Base-by-base conservation (phyloP, 176 grass and related monocot genomes). In the Paspalum notatum region DNA sequence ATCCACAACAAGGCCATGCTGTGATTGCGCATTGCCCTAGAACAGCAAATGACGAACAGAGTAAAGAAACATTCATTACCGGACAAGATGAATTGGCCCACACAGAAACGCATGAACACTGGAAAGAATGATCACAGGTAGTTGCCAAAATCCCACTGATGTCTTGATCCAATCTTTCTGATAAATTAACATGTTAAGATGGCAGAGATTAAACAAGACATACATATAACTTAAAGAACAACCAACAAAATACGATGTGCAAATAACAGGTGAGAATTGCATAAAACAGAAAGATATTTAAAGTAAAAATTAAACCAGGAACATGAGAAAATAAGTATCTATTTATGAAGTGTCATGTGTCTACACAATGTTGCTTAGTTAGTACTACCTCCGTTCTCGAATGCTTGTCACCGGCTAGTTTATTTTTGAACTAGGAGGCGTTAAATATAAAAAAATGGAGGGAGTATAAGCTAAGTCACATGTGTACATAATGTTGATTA, bases 81-180 rank as follows among this genome's bases (percentile, higher is more conserved):
- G 75, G 86, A 39, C 96, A 98, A 71, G 92, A 98, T 70, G 96
- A 93, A 74, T 89, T 98, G 51, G 82, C 84, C 92, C 92, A 98
- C 81, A 91, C 89, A 59, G 92, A 95, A 80, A 95, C 91, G 0
- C 96, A 95, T 37, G 92, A 94, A 71, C 92, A 98, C 40, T 93
- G 92, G 80, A 98, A 98, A 18, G 92, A 98, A 72, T 98, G 96
- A 43, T 98, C 96, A 76, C 96, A 98, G n/a, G 91, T 95, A 50
- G 96, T 95, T 75, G 90, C 90, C 65, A 86, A 63, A 88, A 98
- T 98, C 59, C 96, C 96, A 53, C 92, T 98, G 32, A 95, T 98
- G 65, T 98, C 96, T 86, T 95, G 90, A 79, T 98, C 96, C 83
- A 98, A 89, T 78, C 92, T 89, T 88, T 98, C 96, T 98, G 77